Conservation (phyloP, 306 rosid species). For the Medicago lupulina region DNA sequence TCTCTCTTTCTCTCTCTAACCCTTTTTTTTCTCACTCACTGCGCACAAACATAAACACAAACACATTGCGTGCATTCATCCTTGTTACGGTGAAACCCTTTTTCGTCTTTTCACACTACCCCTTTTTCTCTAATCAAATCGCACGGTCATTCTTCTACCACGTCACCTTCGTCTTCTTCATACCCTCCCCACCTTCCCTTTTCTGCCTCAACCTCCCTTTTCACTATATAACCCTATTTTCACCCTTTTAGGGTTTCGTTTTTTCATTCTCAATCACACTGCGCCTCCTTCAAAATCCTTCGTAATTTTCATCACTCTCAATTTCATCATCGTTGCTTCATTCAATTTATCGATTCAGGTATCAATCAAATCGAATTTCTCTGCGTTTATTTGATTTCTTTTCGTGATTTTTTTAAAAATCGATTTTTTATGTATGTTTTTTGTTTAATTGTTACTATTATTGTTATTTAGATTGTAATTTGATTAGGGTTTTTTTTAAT, state of each 20-base stretch:
- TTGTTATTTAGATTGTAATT: not conserved
- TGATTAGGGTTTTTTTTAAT: conserved; percentile 5
- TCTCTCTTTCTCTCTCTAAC: conserved; percentile 26
- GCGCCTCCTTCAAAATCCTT: not conserved
- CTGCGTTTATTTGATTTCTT: not conserved
- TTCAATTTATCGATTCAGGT: conserved; percentile 54
- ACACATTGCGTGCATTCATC: conserved; percentile 22
- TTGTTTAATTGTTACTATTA: conserved; percentile 29
- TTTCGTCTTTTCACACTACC: conserved; percentile 62
- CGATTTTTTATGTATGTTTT: conserved; percentile 4
- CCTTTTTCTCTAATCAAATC: conserved; percentile 46
- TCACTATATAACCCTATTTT: conserved; percentile 41
- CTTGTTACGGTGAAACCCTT: conserved; percentile 51
- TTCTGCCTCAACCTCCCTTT: conserved; percentile 41
- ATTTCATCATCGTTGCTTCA: conserved; percentile 39
- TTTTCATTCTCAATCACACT: conserved; percentile 30
- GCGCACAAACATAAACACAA: not conserved
- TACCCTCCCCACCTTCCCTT: conserved; percentile 43
- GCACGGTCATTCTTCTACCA: conserved; percentile 61
- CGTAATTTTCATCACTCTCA: conserved; percentile 16
- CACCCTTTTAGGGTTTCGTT: conserved; percentile 68
- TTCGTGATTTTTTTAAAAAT: not conserved
- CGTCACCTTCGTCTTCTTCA: conserved; percentile 61
- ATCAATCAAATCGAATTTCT: conserved; percentile 30
- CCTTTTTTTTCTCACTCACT: conserved; percentile 38